Base-by-base conservation (phyloP, 768 basidiomycete species). In the Leccinum aurantiacum region DNA sequence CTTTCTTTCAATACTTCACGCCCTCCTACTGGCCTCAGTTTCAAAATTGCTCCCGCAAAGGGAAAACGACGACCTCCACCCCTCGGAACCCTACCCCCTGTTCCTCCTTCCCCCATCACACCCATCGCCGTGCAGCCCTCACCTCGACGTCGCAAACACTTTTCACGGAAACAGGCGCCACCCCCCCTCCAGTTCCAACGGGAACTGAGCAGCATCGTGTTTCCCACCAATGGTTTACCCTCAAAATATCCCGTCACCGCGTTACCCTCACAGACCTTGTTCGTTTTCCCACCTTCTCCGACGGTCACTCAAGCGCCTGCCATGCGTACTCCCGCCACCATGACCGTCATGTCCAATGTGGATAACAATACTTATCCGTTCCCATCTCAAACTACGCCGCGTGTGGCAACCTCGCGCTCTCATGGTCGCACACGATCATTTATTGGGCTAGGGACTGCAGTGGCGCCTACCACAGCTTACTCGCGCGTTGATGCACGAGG, bases 201-300 rank as follows among this genome's bases (percentile, higher is more conserved):
- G n/a, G 63, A 71, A 33, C 54, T 61, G 6, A 74, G 66, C 38
- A 74, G 57, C 51, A 62, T 75, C 29, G 53, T 53, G 1, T 75
- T 74, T 25, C 74, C 67, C 58, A 58, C 65, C 29, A 62, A 74
- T 62, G 54, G 56, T 22, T 58, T 57, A 50, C 56, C 60, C 60
- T 60, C 56, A 22, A 72, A 69, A 55, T 68, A 68, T 56, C 60
- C 66, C n/a, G 63, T 69, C 31, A 63, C 74, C 25, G 69, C 67
- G 56, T 82, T 87, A 35, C 88, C 89, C 33, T 90, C 91, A 2
- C 92, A 93, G 70, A 93, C 91, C 0, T 79, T 93, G 50, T 93
- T 93, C 65, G 87, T 93, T 38, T 93, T 93, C 69, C 91, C 91
- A 1, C 90, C 91, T 33, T 93, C 91, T 5, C 90, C 84, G 74